These are phyloP conservation scores for Prunus persica DNA, from an alignment of 306 rosid species.

Conservation along the genomic window Prunus_persica_NCBIv2 NC_034014.1:23661501-23662000, in stretches of 20 bases:
- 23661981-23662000: slow-evolving; percentile 16
- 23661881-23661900: slow-evolving; percentile 41
- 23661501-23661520: neutral
- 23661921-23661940: slow-evolving; percentile 6
- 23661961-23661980: slow-evolving; percentile 39
- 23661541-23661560: neutral
- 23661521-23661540: slow-evolving; percentile 15
- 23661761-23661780: neutral
- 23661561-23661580: neutral
- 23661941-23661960: slow-evolving; percentile 2
- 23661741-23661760: slow-evolving; percentile 47
- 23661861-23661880: neutral
- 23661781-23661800: slow-evolving; percentile 13
- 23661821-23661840: slow-evolving; percentile 22
- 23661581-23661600: slow-evolving; percentile 20
- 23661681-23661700: neutral
- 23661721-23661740: slow-evolving; percentile 8
- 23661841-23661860: slow-evolving; percentile 8
- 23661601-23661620: slow-evolving; percentile 20
- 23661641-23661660: slow-evolving; percentile 8
- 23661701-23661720: slow-evolving; percentile 7
- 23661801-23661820: slow-evolving; percentile 22
- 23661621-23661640: slow-evolving; percentile 7
- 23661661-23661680: neutral
- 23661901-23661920: slow-evolving; percentile 17